Evolutionary conservation across 2,329 filamentous ascomycete genomes (phyloP).

Genomic region (Sporothrix protearum): DNA sequence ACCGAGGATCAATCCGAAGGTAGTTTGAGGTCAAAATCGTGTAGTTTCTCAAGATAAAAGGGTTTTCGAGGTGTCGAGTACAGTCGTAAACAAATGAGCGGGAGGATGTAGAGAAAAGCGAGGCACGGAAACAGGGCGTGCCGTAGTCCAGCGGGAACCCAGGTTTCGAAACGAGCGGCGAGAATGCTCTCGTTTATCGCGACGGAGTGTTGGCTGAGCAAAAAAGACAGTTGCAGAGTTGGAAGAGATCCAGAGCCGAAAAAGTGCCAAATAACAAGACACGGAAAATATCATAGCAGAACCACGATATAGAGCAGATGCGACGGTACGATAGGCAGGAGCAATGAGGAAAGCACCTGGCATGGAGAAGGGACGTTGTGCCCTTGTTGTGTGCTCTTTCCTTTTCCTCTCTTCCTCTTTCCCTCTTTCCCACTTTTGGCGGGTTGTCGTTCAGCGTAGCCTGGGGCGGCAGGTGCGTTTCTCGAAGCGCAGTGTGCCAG

Average conservation of each 20-base stretch:
- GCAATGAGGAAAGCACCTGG: neutral
- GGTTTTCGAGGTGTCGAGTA: neutral
- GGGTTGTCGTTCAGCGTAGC: neutral
- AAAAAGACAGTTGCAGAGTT: neutral
- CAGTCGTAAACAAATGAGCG: constrained; percentile 4
- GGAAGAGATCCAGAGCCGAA: neutral
- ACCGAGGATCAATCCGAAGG: neutral
- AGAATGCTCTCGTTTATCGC: neutral
- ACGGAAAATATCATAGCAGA: constrained; percentile 9
- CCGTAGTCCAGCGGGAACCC: neutral
- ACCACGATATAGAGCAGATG: constrained; percentile 13
- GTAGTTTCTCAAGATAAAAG: neutral
- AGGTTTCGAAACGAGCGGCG: neutral
- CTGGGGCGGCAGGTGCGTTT: constrained; percentile 11
- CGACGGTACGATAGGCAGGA: constrained; percentile 4
- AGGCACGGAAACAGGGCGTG: neutral
- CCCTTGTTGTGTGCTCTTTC: neutral
- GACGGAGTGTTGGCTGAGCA: neutral
- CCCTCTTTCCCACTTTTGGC: constrained; percentile 5
- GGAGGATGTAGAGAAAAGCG: neutral
- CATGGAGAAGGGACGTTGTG: constrained; percentile 16
- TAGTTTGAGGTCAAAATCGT: neutral
- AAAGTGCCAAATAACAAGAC: constrained; percentile 15
- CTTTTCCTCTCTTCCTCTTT: constrained; percentile 1
- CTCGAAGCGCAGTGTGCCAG: neutral